phyloP scores from a whole-genome alignment of 306 rosid species.

The Prunus armeniaca region DNA sequence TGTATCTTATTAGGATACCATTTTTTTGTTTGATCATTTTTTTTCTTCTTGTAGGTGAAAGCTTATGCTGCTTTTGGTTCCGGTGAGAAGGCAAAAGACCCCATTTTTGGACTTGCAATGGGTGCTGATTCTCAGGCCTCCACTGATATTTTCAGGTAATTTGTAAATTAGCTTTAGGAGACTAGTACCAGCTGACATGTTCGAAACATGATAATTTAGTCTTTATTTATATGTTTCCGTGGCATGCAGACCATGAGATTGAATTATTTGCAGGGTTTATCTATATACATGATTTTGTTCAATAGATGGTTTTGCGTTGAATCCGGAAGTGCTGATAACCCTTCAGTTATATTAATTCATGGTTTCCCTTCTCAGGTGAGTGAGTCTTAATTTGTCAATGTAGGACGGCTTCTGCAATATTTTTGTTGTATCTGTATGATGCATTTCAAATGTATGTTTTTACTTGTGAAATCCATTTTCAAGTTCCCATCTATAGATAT shows the following conservation, averaged over 20 bases:
- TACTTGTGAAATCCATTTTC: not conserved
- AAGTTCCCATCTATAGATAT: not conserved
- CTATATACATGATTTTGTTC: conserved; percentile 51
- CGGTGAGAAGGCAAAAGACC: conserved; percentile 85
- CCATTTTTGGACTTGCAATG: conserved; percentile 81
- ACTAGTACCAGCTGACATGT: conserved; percentile 1
- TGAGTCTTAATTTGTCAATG: conserved; percentile 1
- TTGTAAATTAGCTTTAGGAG: not conserved
- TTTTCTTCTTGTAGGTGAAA: conserved; percentile 42
- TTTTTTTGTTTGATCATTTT: too few relatives aligned
- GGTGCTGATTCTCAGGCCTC: conserved; percentile 65
- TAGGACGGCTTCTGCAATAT: not conserved
- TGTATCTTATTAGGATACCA: not conserved
- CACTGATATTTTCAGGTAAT: conserved; percentile 63
- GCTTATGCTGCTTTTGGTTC: conserved; percentile 57
- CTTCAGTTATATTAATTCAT: conserved; percentile 72
- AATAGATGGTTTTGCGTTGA: conserved; percentile 95
- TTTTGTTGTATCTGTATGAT: not conserved
- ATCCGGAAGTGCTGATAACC: conserved; percentile 69
- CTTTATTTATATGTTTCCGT: conserved; percentile 11
- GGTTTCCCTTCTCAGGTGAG: conserved; percentile 95
- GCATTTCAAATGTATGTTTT: not conserved
- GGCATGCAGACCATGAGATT: conserved; percentile 33
- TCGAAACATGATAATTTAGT: not conserved
- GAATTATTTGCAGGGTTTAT: conserved; percentile 47